Evolutionary conservation across 169 alveolate species (phyloP).

Genomic region (Eimeria acervulina): DNA sequence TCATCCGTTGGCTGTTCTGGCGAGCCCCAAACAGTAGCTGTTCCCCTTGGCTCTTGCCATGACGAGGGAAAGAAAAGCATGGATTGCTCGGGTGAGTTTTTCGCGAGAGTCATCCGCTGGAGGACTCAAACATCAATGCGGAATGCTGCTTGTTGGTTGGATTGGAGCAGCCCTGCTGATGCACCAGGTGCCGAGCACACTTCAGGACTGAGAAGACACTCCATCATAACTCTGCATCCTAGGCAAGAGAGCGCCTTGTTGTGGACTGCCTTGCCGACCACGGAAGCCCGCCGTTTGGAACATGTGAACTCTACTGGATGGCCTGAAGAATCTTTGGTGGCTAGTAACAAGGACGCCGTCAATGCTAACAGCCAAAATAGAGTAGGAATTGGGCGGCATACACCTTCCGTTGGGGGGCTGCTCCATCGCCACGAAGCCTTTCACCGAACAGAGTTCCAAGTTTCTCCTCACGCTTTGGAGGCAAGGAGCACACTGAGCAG

Average conservation of each 20-base stretch:
- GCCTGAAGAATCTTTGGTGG: neutral
- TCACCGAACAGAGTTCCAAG: conserved; percentile 40
- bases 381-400: neutral
- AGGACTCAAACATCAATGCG: neutral
- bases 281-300: neutral
- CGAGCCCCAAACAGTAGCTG: neutral
- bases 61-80: neutral
- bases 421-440: conserved; percentile 52
- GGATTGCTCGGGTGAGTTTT: neutral
- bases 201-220: conserved; percentile 14
- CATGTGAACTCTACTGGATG: neutral
- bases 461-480: neutral
- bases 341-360: neutral
- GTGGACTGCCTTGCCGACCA: conserved; percentile 22
- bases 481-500: neutral
- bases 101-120: neutral
- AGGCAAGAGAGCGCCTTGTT: neutral
- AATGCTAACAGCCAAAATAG: neutral
- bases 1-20: neutral
- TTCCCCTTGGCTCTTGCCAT: neutral
- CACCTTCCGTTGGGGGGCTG: neutral
- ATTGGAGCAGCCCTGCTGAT: neutral
- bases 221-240: conserved; percentile 69
- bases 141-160: neutral
- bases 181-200: neutral